Percentiles rank a stretch among this genome's conserved stretches.
These are phyloP conservation scores for Truncatella angustata DNA, from an alignment of 2,329 filamentous ascomycete genomes.

Conservation along the genomic window DNA sequence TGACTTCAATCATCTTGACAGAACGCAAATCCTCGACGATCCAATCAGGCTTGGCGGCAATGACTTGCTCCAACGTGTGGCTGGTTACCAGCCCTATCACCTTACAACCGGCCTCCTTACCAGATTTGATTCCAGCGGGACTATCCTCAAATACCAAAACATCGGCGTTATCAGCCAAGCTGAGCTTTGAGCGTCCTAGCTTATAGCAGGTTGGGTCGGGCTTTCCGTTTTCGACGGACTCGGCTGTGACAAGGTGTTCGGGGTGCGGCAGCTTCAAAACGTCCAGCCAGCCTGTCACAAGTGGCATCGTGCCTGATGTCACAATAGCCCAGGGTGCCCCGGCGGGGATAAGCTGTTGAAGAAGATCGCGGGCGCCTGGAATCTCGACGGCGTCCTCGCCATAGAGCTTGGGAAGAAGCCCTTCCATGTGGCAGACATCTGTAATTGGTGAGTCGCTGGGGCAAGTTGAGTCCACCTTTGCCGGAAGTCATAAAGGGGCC, in stretches of 20 bases:
- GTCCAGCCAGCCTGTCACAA: conserved; percentile 71
- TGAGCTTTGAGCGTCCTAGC: conserved; percentile 63
- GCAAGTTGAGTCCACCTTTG: background rate
- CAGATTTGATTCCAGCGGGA: conserved; percentile 78
- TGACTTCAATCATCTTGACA: conserved; percentile 59
- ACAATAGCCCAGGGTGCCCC: conserved; percentile 83
- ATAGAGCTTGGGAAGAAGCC: conserved; percentile 71
- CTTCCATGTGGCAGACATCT: conserved; percentile 82
- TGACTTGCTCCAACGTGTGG: conserved; percentile 70
- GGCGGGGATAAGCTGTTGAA: conserved; percentile 62
- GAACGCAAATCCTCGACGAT: conserved; percentile 77
- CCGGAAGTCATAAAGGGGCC: too few relatives aligned
- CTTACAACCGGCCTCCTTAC: conserved; percentile 81
- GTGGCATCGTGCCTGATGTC: conserved; percentile 66
- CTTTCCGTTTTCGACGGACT: conserved; percentile 74
- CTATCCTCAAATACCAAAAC: conserved; percentile 86
- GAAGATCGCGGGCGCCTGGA: conserved; percentile 72
- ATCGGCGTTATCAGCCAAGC: conserved; percentile 43
- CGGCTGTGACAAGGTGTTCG: conserved; percentile 67
- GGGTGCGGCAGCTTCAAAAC: conserved; percentile 65
- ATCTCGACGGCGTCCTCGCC: conserved; percentile 81
- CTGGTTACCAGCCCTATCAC: conserved; percentile 85
- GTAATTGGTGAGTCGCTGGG: conserved; percentile 11
- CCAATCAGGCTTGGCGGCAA: conserved; percentile 80
- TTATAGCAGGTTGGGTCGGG: conserved; percentile 74